A percentile compares a stretch with the other conserved stretches of the same genome.
These are phyloP conservation scores for Lasiosphaeria miniovina DNA, from an alignment of 495 filamentous ascomycete genomes.

Conservation along the genomic window DNA sequence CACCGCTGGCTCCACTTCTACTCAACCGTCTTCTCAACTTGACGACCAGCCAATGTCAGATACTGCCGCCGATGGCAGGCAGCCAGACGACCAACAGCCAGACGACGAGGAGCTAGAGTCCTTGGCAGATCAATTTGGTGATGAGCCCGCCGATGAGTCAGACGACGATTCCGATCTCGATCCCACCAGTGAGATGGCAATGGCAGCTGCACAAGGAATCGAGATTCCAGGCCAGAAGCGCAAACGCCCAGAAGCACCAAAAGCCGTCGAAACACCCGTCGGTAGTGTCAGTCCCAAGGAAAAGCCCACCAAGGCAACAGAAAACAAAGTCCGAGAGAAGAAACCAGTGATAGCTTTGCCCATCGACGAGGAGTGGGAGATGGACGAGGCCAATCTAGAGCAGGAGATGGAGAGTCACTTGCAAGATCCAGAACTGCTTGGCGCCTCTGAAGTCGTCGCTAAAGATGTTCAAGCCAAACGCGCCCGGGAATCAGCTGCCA, in stretches of 20 bases:
- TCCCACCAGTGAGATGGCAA: constrained; percentile 32
- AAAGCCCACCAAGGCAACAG: neutral
- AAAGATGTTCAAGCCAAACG: constrained; percentile 27
- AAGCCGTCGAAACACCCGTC: neutral
- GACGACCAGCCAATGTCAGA: neutral
- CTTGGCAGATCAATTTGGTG: constrained; percentile 35
- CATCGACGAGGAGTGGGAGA: constrained; percentile 47
- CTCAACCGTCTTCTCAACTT: neutral
- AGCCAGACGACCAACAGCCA: constrained; percentile 6
- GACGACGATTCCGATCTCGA: constrained; percentile 29
- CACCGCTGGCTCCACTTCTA: constrained; percentile 6
- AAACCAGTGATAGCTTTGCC: constrained; percentile 24
- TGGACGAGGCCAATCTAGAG: constrained; percentile 46
- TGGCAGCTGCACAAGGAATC: constrained; percentile 32
- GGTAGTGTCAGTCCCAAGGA: neutral
- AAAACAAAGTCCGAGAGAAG: constrained; percentile 12
- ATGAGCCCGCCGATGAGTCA: constrained; percentile 28
- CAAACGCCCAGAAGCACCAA: neutral
- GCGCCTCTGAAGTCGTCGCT: constrained; percentile 34
- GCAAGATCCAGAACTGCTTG: constrained; percentile 43
- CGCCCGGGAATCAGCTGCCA: constrained; percentile 18
- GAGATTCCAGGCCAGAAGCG: constrained; percentile 13
- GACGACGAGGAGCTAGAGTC: constrained; percentile 23
- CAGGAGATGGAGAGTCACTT: constrained; percentile 50
- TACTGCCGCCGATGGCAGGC: too few relatives aligned